Conservation (phyloP, 805 yeast genomes). For the Candida coleopterorum region DNA sequence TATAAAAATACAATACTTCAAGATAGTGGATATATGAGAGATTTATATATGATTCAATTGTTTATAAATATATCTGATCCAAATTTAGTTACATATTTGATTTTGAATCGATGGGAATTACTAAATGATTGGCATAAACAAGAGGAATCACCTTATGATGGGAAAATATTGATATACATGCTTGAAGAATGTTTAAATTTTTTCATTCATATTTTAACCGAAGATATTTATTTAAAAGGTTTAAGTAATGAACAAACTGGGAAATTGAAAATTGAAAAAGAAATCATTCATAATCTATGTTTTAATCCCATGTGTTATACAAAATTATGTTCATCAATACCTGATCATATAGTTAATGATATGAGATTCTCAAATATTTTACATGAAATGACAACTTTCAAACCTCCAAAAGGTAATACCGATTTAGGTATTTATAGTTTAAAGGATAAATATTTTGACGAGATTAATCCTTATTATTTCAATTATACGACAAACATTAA, state of each 20-base stretch:
- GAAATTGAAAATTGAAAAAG: slow-evolving; percentile 52
- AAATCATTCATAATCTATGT: slow-evolving; percentile 79
- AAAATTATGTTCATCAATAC: slow-evolving; percentile 60
- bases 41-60: slow-evolving; percentile 68
- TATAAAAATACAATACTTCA: slow-evolving; percentile 75
- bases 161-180: slow-evolving; percentile 51
- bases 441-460: slow-evolving; percentile 30
- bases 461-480: slow-evolving; percentile 64
- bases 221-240: slow-evolving; percentile 55
- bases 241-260: slow-evolving; percentile 44
- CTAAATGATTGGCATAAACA: slow-evolving; percentile 24
- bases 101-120: slow-evolving; percentile 69
- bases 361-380: slow-evolving; percentile 61
- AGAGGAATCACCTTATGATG: slow-evolving; percentile 31
- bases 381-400: slow-evolving; percentile 28
- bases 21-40: slow-evolving; percentile 79
- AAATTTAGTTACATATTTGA: slow-evolving; percentile 49
- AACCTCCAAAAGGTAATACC: slow-evolving; percentile 29
- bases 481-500: slow-evolving; percentile 73
- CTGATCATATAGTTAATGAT: slow-evolving; percentile 71
- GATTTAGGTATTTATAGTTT: slow-evolving; percentile 35
- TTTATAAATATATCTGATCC: slow-evolving; percentile 49
- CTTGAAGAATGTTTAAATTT: slow-evolving; percentile 76
- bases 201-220: slow-evolving; percentile 63
- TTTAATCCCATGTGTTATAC: slow-evolving; percentile 70